Evolutionary conservation across 495 filamentous ascomycete species (phyloP).

Genomic region (Aspergillus heteromorphus): DNA sequence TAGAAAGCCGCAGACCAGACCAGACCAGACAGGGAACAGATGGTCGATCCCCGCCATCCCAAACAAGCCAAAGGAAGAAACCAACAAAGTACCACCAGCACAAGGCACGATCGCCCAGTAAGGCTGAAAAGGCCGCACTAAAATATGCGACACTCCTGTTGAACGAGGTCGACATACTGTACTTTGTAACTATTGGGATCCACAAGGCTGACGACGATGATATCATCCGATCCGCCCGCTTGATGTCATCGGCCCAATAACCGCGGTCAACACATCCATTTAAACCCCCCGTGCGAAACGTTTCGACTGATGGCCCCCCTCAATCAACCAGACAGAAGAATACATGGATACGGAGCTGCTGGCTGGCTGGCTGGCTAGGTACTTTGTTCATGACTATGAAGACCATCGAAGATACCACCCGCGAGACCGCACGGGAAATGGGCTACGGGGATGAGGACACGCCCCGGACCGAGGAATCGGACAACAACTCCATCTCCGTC

Average conservation of each 20-base stretch:
- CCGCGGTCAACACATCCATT: neutral
- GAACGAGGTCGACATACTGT: no score
- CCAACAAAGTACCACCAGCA: neutral
- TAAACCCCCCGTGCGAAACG: neutral
- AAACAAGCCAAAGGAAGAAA: neutral
- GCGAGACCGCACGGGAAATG: neutral
- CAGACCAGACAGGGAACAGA: neutral
- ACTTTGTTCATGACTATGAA: neutral
- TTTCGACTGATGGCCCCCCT: neutral
- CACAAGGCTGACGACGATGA: conserved; percentile 6
- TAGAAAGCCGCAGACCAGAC: no score
- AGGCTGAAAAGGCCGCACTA: neutral
- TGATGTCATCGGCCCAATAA: conserved; percentile 2
- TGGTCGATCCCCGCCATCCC: neutral
- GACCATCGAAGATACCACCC: conserved; percentile 2
- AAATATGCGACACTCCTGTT: neutral
- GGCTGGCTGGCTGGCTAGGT: no score
- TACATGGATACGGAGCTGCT: no score
- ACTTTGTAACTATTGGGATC: no score
- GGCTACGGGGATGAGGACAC: neutral
- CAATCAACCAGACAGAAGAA: neutral
- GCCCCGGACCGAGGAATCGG: neutral
- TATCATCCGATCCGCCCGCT: conserved; percentile 1
- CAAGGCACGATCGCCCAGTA: neutral
- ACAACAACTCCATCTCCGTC: no score